Base-by-base conservation (phyloP, 2,329 filamentous ascomycete species). In the Neofusicoccum sp. region DNA sequence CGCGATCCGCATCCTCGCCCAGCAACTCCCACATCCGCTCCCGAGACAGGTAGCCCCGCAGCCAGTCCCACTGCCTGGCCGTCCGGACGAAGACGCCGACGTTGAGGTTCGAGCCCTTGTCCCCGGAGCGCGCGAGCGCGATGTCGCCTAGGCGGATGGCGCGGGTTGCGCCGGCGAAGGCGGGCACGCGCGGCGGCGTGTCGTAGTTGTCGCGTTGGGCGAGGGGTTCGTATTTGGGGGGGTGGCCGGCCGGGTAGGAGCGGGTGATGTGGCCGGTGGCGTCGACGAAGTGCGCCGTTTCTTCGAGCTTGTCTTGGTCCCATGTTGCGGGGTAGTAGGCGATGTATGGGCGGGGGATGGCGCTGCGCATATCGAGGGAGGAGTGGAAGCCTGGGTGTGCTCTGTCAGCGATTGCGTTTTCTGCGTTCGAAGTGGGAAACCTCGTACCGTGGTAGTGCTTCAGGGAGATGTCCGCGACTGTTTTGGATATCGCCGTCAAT, bases 41-140 rank as follows among this genome's bases (percentile, higher is more conserved):
- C 14, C 36, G 50, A 12, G 50, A 56, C 28, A 56, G 70, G 4
- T 81, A 76, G 2, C 70, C 68, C 22, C 73, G 74, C 8, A 80
- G 69, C 78, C 77, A 80, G 1, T 77, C 68, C 65, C 74, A 83
- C 66, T 83, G 80, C 34, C 80, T 76, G 0, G 68, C 67, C 39
- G 71, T 66, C 1, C 75, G 73, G 3, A 79, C 76, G 59, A 76
- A 80, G 11, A 80, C 14, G 6, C 50, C 50, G 22, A 56, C 50
- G 50, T 56, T 56, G 11, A 56, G 28, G 14, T 56, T 56, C 2
- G 11, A 28, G 22, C 63, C 74, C 61, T 79, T 77, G 68, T 81
- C 74, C 39, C 74, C 74, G 6, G 79, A 79, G 62, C 81, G 71
- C 1, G 76, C 80, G 33, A 82, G 76, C 6, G 73, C 76, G 14